Evolutionary conservation across 768 basidiomycete species (phyloP).

Genomic region (Leccinum fibrillosum): DNA sequence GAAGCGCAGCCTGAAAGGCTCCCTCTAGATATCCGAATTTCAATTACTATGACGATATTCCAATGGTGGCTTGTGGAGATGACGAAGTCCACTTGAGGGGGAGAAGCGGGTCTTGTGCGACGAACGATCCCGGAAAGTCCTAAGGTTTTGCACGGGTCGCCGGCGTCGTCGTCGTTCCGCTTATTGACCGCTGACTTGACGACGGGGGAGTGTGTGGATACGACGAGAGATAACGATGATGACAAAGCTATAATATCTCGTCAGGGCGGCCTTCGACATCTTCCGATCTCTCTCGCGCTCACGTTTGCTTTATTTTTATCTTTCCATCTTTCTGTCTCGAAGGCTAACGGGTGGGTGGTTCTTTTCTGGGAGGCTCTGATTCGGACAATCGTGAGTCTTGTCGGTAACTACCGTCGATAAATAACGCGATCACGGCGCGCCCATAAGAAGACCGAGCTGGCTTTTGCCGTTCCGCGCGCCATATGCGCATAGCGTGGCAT

Average conservation of each 20-base stretch:
- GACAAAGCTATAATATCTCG: not conserved
- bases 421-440: not conserved
- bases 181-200: not conserved
- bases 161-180: not conserved
- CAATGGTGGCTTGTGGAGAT: not conserved
- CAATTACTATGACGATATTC: not conserved
- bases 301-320: not conserved
- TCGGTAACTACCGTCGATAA: not conserved
- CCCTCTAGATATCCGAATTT: not conserved
- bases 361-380: not conserved
- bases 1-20: not conserved
- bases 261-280: not conserved
- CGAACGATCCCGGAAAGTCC: not conserved
- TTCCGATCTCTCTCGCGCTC: not conserved
- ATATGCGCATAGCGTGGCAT: not conserved
- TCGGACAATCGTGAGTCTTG: not conserved
- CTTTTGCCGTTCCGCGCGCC: not conserved
- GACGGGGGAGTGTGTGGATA: too few species aligned
- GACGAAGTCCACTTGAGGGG: not conserved
- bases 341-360: not conserved
- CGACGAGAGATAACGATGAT: not conserved
- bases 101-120: not conserved
- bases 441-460: not conserved
- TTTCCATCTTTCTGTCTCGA: not conserved
- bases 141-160: not conserved